These are phyloP conservation scores for Boletus fagicola DNA, from an alignment of 768 basidiomycete species.

Conservation along the genomic window DNA sequence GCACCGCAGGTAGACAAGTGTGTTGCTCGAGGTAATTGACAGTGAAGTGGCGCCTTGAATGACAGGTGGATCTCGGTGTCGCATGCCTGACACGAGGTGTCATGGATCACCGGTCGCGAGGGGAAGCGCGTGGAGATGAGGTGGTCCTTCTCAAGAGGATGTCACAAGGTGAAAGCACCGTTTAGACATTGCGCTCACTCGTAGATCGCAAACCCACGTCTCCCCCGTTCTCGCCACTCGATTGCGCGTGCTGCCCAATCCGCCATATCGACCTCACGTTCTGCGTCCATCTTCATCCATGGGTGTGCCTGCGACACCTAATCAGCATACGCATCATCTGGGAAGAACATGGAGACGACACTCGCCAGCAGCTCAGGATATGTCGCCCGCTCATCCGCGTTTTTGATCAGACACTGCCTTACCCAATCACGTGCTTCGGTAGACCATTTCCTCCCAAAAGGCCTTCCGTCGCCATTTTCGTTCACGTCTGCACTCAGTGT, in stretches of 20 bases:
- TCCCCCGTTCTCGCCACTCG: conserved; percentile 33
- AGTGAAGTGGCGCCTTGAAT: neutral
- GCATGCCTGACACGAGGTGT: conserved; percentile 1
- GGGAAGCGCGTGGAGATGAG: conserved; percentile 23
- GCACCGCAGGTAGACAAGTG: neutral
- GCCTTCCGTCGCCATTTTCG: conserved; percentile 17
- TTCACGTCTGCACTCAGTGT: conserved; percentile 2
- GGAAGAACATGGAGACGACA: conserved; percentile 10
- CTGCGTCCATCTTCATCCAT: conserved; percentile 63
- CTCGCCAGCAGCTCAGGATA: conserved; percentile 79
- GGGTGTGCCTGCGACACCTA: conserved; percentile 58
- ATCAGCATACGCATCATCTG: conserved; percentile 1
- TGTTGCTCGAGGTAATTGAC: neutral
- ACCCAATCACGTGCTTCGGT: conserved; percentile 79
- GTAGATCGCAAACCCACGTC: conserved; percentile 17
- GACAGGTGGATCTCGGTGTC: conserved; percentile 2
- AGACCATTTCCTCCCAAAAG: conserved; percentile 26
- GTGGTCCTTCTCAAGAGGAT: conserved; percentile 16
- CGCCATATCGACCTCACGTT: conserved; percentile 75
- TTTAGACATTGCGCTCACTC: conserved; percentile 22
- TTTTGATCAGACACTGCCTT: conserved; percentile 74
- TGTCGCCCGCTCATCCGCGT: conserved; percentile 73
- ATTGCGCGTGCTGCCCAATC: conserved; percentile 71
- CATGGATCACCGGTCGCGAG: conserved; percentile 23
- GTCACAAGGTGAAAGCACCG: conserved; percentile 9